Evolutionary conservation across 2,329 filamentous ascomycete species (phyloP).

Genomic region (Colletotrichum camelliae): DNA sequence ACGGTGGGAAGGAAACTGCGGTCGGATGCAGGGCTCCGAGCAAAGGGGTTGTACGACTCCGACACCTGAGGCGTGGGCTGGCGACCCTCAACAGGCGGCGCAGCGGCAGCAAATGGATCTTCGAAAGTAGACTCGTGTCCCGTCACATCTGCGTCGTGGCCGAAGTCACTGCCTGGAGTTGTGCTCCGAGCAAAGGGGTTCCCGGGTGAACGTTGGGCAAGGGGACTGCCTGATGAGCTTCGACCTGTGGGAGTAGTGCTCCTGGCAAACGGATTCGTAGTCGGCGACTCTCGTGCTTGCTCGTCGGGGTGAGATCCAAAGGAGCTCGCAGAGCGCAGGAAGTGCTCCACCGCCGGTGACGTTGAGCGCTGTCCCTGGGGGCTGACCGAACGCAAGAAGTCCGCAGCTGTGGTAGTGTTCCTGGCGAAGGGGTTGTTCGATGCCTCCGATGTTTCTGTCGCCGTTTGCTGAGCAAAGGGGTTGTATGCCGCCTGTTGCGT

Average conservation of each 20-base stretch:
- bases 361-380: neutral
- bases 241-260: neutral
- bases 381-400: constrained; percentile 8
- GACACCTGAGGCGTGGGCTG: constrained; percentile 6
- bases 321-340: neutral
- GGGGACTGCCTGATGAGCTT: neutral
- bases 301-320: neutral
- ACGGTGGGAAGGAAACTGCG: neutral
- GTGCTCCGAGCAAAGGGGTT: neutral
- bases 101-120: neutral
- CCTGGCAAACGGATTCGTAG: constrained; percentile 7
- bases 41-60: constrained; percentile 9
- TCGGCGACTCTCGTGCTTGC: neutral
- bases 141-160: neutral
- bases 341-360: neutral
- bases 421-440: neutral
- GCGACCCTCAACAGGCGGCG: neutral
- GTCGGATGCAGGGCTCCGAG: neutral
- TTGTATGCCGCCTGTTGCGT: neutral
- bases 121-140: neutral
- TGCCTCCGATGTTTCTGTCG: neutral
- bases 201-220: neutral
- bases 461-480: neutral
- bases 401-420: neutral
- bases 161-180: neutral